Evolutionary conservation across 495 filamentous ascomycete genomes (phyloP), one percentile per base, ranked within the genome.

Genomic region (Trichoderma gamsii): DNA sequence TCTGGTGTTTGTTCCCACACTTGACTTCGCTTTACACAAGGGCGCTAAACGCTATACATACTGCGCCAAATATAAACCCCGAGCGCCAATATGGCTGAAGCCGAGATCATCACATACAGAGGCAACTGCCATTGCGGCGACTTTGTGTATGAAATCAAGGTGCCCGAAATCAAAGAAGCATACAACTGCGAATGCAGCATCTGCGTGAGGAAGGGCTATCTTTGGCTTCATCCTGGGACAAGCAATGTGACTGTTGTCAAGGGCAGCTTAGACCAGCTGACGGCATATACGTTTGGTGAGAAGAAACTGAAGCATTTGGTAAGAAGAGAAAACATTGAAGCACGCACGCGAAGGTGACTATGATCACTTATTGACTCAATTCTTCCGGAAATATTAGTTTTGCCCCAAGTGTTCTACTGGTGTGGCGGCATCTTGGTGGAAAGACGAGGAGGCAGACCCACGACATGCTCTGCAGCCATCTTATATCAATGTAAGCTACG

Each of bases 51-150:
- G 7, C 35, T 29, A 11, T 63, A 38, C 7, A 65, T 29, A 32
- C 64, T 32, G 41, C 3, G 32, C 1, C 18, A 66, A 66, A 44
- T 23, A 9, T 4, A 61, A 61, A 61, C 2, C 56, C 4, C 8
- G 1, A 61, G 4, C 8, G 29, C 15, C 56, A 52, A 23, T 21
- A 74, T 75, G 73, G 56, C 72, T 11, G 70, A 75, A 8, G 18
- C 65, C 3, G 67, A 71, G 38, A 59, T 66, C 51, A 82, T 82
- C 70, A 81, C 78, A 67, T 86, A 86, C 75, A 77, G 82, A 11
- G 85, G 82, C 72, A 86, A 80, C 73, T 87, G 84, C 78, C 84
- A 86, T 74, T 87, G 85, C 74, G 76, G 73, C 3, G 75, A 76
- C 49, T 81, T 81, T 66, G 74, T 83, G 67, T 86, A 79, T 71